Evolutionary conservation across 371 early-diverging fungal genomes (phyloP).

Genomic region (Mortierella sp.): DNA sequence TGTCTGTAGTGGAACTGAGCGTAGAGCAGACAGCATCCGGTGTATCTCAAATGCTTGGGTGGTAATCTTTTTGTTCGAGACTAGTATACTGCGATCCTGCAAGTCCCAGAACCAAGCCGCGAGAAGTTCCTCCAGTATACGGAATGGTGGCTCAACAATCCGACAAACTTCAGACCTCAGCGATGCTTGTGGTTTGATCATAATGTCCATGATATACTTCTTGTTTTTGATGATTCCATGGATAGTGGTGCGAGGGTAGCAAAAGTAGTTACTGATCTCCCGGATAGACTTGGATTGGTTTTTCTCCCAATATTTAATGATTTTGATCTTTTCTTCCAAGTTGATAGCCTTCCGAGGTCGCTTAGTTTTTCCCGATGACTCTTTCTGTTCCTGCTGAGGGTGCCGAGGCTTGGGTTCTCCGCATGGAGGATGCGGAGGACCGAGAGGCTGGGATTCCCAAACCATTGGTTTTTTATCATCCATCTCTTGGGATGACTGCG

Average conservation of each 20-base stretch:
- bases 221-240: slow-evolving; percentile 5
- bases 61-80: slow-evolving; percentile 9
- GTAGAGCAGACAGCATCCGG: slow-evolving; percentile 7
- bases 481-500: background rate
- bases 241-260: background rate
- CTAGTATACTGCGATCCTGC: background rate
- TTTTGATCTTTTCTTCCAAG: background rate
- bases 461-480: background rate
- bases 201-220: background rate
- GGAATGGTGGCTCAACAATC: slow-evolving; percentile 10
- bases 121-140: slow-evolving; percentile 15
- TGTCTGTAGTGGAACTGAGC: slow-evolving; percentile 1
- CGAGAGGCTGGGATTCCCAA: background rate
- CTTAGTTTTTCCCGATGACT: background rate
- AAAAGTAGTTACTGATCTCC: background rate
- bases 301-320: background rate
- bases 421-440: background rate
- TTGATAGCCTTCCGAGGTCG: slow-evolving; percentile 7
- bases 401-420: background rate
- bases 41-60: slow-evolving; percentile 17
- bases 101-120: slow-evolving; percentile 5
- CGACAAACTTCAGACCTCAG: background rate
- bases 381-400: background rate
- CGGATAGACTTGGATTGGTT: background rate
- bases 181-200: background rate